These are phyloP conservation scores for Aspergillus ellipticus DNA, from an alignment of 495 filamentous ascomycete genomes.

Conservation along the genomic window DNA sequence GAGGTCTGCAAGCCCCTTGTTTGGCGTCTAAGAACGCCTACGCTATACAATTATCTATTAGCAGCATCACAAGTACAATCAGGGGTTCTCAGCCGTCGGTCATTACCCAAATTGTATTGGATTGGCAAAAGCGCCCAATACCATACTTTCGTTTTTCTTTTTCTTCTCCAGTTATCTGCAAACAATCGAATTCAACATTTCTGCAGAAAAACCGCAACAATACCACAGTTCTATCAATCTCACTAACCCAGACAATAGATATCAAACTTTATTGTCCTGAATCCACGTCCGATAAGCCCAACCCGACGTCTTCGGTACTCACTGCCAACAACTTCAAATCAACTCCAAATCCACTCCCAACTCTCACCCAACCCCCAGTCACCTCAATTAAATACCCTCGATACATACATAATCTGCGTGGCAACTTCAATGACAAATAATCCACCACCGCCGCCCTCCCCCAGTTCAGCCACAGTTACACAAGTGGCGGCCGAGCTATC, in stretches of 20 bases:
- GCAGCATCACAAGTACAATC: neutral
- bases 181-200: neutral
- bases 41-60: neutral
- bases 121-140: neutral
- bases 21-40: neutral
- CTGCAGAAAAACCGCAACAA: neutral
- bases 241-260: no score
- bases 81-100: neutral
- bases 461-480: no score
- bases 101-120: neutral
- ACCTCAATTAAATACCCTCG: neutral
- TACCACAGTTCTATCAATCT: neutral
- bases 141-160: no score
- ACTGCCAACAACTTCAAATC: no score
- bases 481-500: no score
- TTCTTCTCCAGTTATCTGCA: neutral
- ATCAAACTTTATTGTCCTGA: no score
- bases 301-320: no score
- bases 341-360: neutral
- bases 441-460: no score
- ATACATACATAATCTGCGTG: neutral
- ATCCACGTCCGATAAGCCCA: no score
- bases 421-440: no score
- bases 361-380: neutral
- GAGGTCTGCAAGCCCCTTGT: neutral